Evolutionary conservation across 1,284 basidiomycete species (phyloP).

Genomic region (Gymnopus androsaceus): DNA sequence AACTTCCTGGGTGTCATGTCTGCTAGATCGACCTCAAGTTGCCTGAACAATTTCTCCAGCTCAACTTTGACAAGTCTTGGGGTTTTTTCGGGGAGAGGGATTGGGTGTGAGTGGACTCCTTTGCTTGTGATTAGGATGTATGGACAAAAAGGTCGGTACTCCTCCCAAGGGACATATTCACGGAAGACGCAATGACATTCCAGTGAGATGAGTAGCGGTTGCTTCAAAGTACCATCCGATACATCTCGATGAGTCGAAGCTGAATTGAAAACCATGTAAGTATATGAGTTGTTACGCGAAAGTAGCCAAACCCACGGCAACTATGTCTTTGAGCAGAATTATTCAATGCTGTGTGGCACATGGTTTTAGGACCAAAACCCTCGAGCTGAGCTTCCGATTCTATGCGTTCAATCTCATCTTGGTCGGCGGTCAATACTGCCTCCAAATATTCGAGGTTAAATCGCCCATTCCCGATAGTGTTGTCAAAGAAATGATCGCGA

Average conservation of each 20-base stretch:
- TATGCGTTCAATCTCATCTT: constrained; percentile 22
- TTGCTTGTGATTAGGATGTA: constrained; percentile 16
- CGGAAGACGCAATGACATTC: constrained; percentile 17
- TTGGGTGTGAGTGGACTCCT: constrained; percentile 21
- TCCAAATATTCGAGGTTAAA: constrained; percentile 26
- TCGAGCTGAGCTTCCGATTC: constrained; percentile 16
- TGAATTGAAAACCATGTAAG: not conserved
- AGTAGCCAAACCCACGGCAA: constrained; percentile 22
- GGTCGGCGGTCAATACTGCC: constrained; percentile 23
- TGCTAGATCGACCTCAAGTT: constrained; percentile 20
- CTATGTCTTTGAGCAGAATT: constrained; percentile 15
- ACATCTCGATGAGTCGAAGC: constrained; percentile 18
- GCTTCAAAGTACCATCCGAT: not conserved
- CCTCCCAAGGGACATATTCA: constrained; percentile 20
- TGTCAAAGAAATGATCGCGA: constrained; percentile 20
- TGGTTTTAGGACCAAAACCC: constrained; percentile 22
- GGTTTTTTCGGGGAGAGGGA: constrained; percentile 22
- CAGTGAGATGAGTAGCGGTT: constrained; percentile 9
- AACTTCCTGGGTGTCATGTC: constrained; percentile 27
- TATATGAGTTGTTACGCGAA: not conserved
- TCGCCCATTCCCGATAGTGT: constrained; percentile 13
- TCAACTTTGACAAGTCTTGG: constrained; percentile 12
- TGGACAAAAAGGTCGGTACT: constrained; percentile 18
- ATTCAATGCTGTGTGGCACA: constrained; percentile 18
- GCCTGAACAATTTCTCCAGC: constrained; percentile 13